These are phyloP conservation scores for Bombardia bombarda DNA, from an alignment of 495 filamentous ascomycete genomes.

Conservation along the genomic window DNA sequence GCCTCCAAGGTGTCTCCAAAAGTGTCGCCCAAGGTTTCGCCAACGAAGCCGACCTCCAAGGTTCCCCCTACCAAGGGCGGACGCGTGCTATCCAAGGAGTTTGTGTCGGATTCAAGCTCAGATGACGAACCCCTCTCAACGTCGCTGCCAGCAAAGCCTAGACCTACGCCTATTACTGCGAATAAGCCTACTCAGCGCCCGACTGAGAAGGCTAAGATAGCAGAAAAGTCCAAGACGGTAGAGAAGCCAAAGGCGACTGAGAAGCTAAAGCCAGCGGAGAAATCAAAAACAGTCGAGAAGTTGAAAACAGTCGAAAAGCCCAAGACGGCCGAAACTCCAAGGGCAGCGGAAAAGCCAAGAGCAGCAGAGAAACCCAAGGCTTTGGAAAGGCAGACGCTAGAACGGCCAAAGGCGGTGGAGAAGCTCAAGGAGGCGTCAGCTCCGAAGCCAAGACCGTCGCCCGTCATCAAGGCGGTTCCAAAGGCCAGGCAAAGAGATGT, in stretches of 20 bases:
- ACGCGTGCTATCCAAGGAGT: conserved; percentile 52
- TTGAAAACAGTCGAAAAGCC: not conserved
- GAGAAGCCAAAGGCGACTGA: conserved; percentile 24
- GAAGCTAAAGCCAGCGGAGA: conserved; percentile 10
- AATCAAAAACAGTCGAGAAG: not conserved
- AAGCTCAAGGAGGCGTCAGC: not conserved
- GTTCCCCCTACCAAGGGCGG: conserved; percentile 11
- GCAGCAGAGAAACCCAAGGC: not conserved
- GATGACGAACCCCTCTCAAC: no score
- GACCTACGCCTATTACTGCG: no score
- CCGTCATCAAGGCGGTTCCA: no score
- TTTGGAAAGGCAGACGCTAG: no score
- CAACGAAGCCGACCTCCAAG: conserved; percentile 20
- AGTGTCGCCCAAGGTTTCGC: conserved; percentile 26
- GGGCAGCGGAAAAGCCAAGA: not conserved
- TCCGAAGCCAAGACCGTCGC: not conserved
- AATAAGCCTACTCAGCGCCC: no score
- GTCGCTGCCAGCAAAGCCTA: no score
- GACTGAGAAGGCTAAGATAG: conserved; percentile 27
- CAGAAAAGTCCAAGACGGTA: conserved; percentile 9
- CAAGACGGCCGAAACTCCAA: not conserved
- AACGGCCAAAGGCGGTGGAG: not conserved
- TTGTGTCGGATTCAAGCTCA: conserved; percentile 68
- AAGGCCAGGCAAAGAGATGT: conserved; percentile 9
- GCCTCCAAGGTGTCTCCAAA: conserved; percentile 12